Conservation (phyloP, 805 yeast genomes). For the Isabelozyma rhagii region DNA sequence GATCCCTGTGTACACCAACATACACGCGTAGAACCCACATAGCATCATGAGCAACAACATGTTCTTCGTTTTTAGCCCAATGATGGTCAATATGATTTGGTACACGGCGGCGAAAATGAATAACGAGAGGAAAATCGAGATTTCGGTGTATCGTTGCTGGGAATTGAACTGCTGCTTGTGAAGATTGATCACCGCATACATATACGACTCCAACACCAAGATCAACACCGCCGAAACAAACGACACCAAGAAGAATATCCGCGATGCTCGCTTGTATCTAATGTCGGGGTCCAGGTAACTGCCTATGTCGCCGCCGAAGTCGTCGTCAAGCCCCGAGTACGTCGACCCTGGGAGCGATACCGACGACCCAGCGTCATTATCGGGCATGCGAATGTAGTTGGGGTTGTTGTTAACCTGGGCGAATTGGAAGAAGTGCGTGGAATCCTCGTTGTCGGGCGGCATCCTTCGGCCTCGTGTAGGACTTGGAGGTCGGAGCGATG, state of each 20-base stretch:
- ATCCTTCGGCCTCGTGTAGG: background rate
- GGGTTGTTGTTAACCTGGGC: constrained; percentile 1
- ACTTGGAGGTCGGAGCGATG: background rate
- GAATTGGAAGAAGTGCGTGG: constrained; percentile 1
- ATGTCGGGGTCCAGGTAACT: background rate
- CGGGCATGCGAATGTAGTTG: background rate
- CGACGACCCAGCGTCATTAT: no score
- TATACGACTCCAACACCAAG: constrained; percentile 34
- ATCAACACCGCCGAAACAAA: constrained; percentile 30
- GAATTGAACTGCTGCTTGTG: constrained; percentile 18
- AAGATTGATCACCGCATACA: constrained; percentile 37
- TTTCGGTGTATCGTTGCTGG: constrained; percentile 20
- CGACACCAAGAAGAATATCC: constrained; percentile 25
- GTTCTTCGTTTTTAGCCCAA: constrained; percentile 39
- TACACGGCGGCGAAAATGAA: constrained; percentile 46
- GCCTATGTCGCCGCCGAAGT: background rate
- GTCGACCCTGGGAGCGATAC: no score
- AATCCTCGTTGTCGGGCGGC: background rate
- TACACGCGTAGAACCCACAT: constrained; percentile 37
- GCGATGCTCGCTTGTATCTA: background rate
- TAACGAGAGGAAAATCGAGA: constrained; percentile 43
- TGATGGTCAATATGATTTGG: constrained; percentile 34
- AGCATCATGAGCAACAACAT: constrained; percentile 38
- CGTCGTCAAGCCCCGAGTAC: background rate
- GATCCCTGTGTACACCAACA: constrained; percentile 46